These are phyloP conservation scores for Musa itinerans DNA, from an alignment of 176 grass and related monocot genomes.

Conservation along the genomic window DNA sequence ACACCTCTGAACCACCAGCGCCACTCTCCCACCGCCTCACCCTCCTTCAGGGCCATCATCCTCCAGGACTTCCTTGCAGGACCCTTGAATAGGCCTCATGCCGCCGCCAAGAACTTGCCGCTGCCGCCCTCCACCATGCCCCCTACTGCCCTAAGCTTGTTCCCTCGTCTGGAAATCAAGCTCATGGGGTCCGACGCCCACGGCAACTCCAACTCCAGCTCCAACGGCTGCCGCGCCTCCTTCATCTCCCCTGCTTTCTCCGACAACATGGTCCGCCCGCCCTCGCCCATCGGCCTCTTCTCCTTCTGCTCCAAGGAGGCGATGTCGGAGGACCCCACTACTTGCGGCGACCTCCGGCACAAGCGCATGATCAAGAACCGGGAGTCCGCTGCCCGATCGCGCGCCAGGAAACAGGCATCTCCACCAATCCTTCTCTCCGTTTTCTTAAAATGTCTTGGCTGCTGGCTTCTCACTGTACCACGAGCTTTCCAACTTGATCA, in stretches of 20 bases:
- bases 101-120: background rate
- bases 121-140: background rate
- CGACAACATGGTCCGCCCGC: background rate
- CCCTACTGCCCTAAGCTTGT: background rate
- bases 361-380: conserved; percentile 23
- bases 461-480: background rate
- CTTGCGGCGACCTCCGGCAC: background rate
- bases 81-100: conserved; percentile 9
- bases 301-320: conserved; percentile 10
- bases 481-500: background rate
- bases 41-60: conserved; percentile 20
- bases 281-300: conserved; percentile 7
- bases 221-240: background rate
- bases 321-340: background rate
- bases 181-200: background rate
- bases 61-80: conserved; percentile 33
- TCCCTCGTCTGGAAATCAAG: background rate
- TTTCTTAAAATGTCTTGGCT: no score
- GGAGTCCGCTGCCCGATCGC: conserved; percentile 18
- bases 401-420: conserved; percentile 16
- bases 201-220: background rate
- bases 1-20: background rate
- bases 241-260: conserved; percentile 3
- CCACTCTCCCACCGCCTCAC: background rate
- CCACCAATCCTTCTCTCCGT: no score